Percentiles rank a stretch among this genome's conserved stretches.
Conservation (phyloP, 305 asterid species). For the Fraxinus sp. region DNA sequence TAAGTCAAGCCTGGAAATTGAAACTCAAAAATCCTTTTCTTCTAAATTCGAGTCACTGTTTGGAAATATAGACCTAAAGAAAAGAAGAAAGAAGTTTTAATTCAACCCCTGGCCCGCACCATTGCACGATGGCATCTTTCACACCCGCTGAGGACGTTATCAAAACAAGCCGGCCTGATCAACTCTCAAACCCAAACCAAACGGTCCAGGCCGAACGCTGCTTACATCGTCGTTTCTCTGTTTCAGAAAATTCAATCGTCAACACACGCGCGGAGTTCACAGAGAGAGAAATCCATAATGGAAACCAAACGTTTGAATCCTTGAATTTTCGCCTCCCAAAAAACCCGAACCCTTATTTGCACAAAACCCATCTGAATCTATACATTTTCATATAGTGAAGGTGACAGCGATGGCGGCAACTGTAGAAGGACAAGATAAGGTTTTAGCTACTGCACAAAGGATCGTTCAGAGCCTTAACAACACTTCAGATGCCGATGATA, state of each 20-base stretch:
- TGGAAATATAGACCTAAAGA: neutral
- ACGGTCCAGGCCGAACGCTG: neutral
- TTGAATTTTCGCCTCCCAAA: conserved; percentile 19
- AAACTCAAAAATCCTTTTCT: neutral
- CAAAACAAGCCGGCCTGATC: neutral
- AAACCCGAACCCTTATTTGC: conserved; percentile 34
- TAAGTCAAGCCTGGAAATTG: neutral
- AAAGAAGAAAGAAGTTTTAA: too few species aligned
- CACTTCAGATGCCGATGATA: conserved; percentile 71
- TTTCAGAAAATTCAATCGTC: neutral
- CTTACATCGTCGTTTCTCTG: neutral
- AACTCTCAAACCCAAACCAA: neutral
- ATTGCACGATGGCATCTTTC: neutral
- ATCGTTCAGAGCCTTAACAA: conserved; percentile 78
- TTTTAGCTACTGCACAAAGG: conserved; percentile 87
- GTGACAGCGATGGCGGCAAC: conserved; percentile 60
- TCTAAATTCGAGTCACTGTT: neutral
- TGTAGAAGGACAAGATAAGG: conserved; percentile 73
- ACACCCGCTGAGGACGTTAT: neutral
- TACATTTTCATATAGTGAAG: neutral
- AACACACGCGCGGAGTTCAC: neutral
- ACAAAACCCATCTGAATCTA: neutral
- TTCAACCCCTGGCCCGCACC: neutral
- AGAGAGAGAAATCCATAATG: neutral
- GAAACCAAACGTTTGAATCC: conserved; percentile 13